Evolutionary conservation across 345 rosid species (phyloP), one percentile per base, ranked within the genome.

Genomic region (Syzygium grande): DNA sequence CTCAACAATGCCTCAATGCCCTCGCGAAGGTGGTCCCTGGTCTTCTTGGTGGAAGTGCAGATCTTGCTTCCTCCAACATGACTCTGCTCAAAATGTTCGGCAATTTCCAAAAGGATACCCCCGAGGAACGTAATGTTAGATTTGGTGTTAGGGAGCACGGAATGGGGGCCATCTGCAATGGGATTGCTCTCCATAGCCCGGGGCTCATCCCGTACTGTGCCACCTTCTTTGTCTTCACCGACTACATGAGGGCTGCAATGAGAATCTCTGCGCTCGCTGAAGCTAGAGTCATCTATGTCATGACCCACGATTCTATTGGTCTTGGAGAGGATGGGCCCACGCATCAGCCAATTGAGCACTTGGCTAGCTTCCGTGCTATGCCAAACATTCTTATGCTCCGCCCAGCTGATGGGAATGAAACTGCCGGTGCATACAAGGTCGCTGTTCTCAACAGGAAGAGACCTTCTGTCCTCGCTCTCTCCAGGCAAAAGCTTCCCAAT

Each of bases 251-350:
- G 89, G 98, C 94, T 65, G 98, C 99, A 22, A 97, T 97, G 19
- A 93, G 99, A 88, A 93, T 97, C 86, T 94, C 99, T 30, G 97
- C 99, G 61, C 89, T 97, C 91, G 86, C 86, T 59, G 94, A 95
- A 90, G 94, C 98, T 73, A 94, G 99, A 55, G 99, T 96, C 68
- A 95, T 97, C 87, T 97, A 97, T 84, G 97, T 96, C 14, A 97
- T 97, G 99, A 97, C 99, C 89, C 99, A 96, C 38, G 99, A 97
- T 86, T 97, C 99, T 23, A 97, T 96, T 89, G 99, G 99, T 89
- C 97, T 97, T 22, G 99, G 99, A 80, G 99, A 97, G 89, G 99
- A 97, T 90, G 99, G 99, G 86, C 99, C 99, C 63, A 97, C 99
- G 58, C 99, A 96, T 91, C 99, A 97, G 90, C 98, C 99, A 46